Evolutionary conservation across 108 stramenopile genomes (phyloP), one percentile per base, ranked within the genome.

Genomic region (Nitzschia sp.): DNA sequence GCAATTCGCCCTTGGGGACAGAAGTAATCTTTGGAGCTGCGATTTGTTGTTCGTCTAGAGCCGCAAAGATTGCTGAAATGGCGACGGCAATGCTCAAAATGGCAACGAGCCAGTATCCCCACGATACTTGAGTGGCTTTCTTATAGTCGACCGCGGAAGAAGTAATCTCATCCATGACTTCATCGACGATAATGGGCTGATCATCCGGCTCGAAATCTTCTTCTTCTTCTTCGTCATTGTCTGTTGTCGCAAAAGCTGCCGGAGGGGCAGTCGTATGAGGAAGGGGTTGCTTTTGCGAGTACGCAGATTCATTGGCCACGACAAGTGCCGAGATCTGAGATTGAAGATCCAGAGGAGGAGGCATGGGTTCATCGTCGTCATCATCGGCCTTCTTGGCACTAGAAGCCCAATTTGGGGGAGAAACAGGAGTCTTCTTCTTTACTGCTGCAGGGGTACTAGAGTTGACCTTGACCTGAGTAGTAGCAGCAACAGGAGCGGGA

Each of bases 321-420:
- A 70, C 69, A 49, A 59, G 69, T 49, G 46, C 26, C 1, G 46
- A 49, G 32, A 70, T 70, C 59, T 70, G 69, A 42, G 25, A 38
- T 70, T 70, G 32, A 17, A 70, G 33, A 17, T 23, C 13, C 17
- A 13, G 15, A 18, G 34, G 8, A 29, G 69, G 69, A 24, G 46
- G 38, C 19, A 48, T 48, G 26, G 17, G 36, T 11, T 70, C 69
- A 23, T 68, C 67, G 28, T 70, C 69, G 18, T 42, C 38, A 42
- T 13, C 13, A 6, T 42, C 38, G 38, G 6, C 38, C 38, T 42
- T 42, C 38, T 42, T 42, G 38, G 38, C 6, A 13, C 9, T 13
- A 42, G 38, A 9, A 13, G 13, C 38, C 9, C 38, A 9, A 9
- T 42, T 42, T 42, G n/a, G n/a, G n/a, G n/a, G 6, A 42, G 38